Evolutionary conservation across 2,329 filamentous ascomycete species (phyloP).

Genomic region (Pseudocercospora macadamiae): DNA sequence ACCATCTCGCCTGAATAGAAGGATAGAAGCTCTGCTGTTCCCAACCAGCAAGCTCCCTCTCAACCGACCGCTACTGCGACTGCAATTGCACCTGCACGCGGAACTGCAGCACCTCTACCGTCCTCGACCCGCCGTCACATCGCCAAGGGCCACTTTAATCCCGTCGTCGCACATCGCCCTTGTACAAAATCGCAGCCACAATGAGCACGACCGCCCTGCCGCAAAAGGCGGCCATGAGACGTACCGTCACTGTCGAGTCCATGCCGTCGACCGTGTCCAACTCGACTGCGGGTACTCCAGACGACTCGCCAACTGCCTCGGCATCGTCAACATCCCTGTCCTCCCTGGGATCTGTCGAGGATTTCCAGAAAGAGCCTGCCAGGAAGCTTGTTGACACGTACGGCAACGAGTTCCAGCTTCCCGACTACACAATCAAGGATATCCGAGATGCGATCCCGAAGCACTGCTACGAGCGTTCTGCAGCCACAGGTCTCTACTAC

Average conservation of each 20-base stretch:
- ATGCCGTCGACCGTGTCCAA: constrained; percentile 55
- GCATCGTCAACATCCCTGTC: constrained; percentile 89
- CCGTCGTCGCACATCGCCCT: not conserved
- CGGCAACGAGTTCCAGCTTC: constrained; percentile 90
- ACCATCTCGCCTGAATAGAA: not conserved
- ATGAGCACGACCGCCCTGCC: constrained; percentile 59
- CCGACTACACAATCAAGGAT: constrained; percentile 96
- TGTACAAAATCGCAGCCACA: constrained; percentile 14
- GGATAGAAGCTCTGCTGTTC: not conserved
- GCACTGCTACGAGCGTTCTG: constrained; percentile 89
- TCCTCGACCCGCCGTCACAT: too few species aligned
- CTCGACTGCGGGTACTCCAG: constrained; percentile 59
- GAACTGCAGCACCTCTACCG: constrained; percentile 7
- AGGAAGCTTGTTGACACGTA: constrained; percentile 82
- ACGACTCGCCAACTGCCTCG: constrained; percentile 64
- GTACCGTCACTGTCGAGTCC: constrained; percentile 56
- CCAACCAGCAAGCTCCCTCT: constrained; percentile 1
- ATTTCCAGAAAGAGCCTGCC: constrained; percentile 52
- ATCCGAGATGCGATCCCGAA: constrained; percentile 96
- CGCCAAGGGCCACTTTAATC: too few species aligned
- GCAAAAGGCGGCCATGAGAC: constrained; percentile 46
- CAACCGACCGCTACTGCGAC: not conserved
- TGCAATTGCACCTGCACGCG: not conserved
- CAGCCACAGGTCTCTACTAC: constrained; percentile 73
- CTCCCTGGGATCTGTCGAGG: constrained; percentile 72